These are phyloP conservation scores for Phanerochaete sordida DNA, from an alignment of 768 basidiomycete species.

Conservation along the genomic window DNA sequence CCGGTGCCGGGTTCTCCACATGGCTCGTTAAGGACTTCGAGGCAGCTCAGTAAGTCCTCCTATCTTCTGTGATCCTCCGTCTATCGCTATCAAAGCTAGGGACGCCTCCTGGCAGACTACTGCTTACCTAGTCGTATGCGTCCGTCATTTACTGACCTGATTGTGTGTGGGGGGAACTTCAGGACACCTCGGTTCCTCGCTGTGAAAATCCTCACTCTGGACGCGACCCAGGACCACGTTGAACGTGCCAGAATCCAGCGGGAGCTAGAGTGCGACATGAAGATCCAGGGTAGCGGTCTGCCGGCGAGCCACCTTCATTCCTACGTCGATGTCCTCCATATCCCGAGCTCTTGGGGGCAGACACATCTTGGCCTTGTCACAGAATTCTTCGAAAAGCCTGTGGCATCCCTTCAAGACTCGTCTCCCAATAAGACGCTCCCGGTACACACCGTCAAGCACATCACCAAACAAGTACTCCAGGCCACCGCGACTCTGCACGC, in stretches of 20 bases:
- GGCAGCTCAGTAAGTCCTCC: too few relatives aligned
- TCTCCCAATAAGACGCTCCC: slow-evolving; percentile 18
- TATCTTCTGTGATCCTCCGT: too few relatives aligned
- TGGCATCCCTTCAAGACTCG: slow-evolving; percentile 17
- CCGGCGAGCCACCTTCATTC: slow-evolving; percentile 12
- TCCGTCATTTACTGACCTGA: too few relatives aligned
- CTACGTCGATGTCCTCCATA: slow-evolving; percentile 15
- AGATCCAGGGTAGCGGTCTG: slow-evolving; percentile 8
- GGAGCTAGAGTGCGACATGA: slow-evolving; percentile 20
- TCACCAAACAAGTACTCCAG: slow-evolving; percentile 14
- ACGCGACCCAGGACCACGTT: slow-evolving; percentile 18
- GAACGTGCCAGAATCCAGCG: not conserved
- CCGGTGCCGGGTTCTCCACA: too few relatives aligned
- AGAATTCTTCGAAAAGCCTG: slow-evolving; percentile 16
- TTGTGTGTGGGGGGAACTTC: not conserved
- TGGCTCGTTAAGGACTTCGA: too few relatives aligned
- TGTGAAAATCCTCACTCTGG: slow-evolving; percentile 19
- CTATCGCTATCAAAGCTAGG: too few relatives aligned
- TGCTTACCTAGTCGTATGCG: too few relatives aligned
- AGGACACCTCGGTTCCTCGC: slow-evolving; percentile 7
- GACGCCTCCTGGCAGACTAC: too few relatives aligned
- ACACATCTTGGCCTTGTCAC: slow-evolving; percentile 22
- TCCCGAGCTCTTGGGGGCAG: slow-evolving; percentile 8
- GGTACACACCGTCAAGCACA: slow-evolving; percentile 13
- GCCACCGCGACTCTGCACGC: slow-evolving; percentile 14